Base-by-base conservation (phyloP, 768 basidiomycete species). In the Collybia nuda region DNA sequence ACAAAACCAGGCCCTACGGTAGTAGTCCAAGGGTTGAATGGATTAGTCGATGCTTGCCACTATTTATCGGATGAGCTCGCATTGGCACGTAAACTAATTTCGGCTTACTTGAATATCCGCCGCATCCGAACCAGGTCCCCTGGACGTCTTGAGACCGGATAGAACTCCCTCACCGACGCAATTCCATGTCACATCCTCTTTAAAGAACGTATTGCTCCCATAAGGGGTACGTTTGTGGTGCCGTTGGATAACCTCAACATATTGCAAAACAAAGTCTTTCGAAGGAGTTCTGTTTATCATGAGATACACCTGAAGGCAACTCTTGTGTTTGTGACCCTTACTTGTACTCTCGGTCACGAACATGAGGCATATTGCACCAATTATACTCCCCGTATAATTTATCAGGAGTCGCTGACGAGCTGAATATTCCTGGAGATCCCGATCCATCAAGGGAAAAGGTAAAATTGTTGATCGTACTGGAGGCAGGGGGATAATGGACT, bases 331-430 rank as follows among this genome's bases (percentile, higher is more conserved):
- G 3, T n/a, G 38, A 18, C 61, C n/a, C 71, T 12, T 41, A 78
- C 79, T 67, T 69, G 62, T 79, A 79, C 57, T 78, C 77, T 49
- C 54, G 62, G 21, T 47, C 42, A 47, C 77, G 63, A 1, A 76
- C 76, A 64, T 79, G 79, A 2, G 79, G 78, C 79, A 80, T 79
- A 53, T 78, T 79, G 44, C 79, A 79, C 77, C 77, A 78, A 52
- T 78, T 78, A 50, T 77, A 79, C 17, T 59, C 62, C 0, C 77
- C 78, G 65, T 79, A 79, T 7, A 54, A 53, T 2, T 64, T 47
- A 32, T 72, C 57, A 1, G 76, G 71, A 6, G 70, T 72, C 6
- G 48, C 56, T 0, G 77, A 78, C 0, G 72, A 75, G 50, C 63
- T 68, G 58, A 68, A 78, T 2, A 78, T 76, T 4, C 78, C 78